Conservation (phyloP, 345 rosid species). For the Rhodomyrtus tomentosa region DNA sequence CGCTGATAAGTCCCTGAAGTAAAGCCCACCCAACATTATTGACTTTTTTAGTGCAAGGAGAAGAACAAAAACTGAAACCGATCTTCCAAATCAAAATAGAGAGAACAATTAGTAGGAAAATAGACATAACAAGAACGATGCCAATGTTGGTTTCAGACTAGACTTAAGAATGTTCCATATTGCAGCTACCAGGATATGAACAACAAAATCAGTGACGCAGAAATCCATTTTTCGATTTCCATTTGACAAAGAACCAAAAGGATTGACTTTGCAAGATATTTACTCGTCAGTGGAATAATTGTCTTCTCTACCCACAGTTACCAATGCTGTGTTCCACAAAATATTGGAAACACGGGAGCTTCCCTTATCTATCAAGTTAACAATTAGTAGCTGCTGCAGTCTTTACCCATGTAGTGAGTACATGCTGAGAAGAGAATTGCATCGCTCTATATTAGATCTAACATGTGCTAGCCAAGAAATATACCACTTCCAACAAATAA, state of each 20-base stretch:
- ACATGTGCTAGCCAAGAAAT: neutral
- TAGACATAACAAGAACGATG: neutral
- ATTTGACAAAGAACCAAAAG: neutral
- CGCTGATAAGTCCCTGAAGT: neutral
- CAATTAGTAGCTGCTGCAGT: neutral
- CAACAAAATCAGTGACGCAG: neutral
- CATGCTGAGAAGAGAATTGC: neutral
- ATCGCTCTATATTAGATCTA: neutral
- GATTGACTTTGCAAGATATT: neutral
- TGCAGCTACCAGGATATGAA: neutral
- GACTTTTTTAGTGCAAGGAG: neutral
- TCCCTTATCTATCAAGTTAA: neutral
- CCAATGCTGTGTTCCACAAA: neutral
- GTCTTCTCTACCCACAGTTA: neutral
- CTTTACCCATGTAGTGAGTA: neutral
- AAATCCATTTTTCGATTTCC: neutral
- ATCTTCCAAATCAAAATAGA: neutral
- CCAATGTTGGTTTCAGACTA: neutral
- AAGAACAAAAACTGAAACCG: neutral
- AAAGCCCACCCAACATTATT: neutral
- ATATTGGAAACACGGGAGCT: neutral
- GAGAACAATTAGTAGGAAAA: neutral
- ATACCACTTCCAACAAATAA: neutral
- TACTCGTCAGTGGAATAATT: neutral
- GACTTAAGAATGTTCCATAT: neutral